Base-by-base conservation (phyloP, 345 rosid genomes). In the Euphorbia pulcherrima region DNA sequence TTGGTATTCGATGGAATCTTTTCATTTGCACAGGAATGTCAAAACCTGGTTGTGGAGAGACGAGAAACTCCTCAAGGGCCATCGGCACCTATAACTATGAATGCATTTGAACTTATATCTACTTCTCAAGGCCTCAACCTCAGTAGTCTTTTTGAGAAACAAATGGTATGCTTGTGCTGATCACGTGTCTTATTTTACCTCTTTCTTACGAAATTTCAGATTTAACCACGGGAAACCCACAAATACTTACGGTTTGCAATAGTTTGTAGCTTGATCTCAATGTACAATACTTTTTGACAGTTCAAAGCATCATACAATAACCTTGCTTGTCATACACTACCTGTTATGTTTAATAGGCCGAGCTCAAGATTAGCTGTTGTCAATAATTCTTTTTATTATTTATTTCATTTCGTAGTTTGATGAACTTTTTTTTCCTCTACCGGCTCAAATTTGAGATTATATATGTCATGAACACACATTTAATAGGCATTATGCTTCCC, bases 111-210 rank as follows among this genome's bases (percentile, higher is more conserved):
- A 83, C 95, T 95, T 68, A 95, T 95, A 72, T 87, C 97, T 40
- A 88, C 90, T 18, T 95, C 97, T 27, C 99, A 86, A 78, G 96
- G 99, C 74, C 97, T 95, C 75, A 95, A 95, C 84, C 97, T 95
- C 44, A 73, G 97, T 72, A 74, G 84, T 57, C 92, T 95, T 62
- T 95, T 95, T 67, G 97, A 95, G 83, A 95, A 95, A 82, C 92
- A 88, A 85, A 88, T 88, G 97, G 99, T 89, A 83, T 53, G 79
- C 65, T 46, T 41, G 4, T 23, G 50, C 33, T 48, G 9, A 16
- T n/a, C 53, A 11, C 10, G 46, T 27, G 21, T 18, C 23, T 35
- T 11, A 4, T n/a, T 20, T 40, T 21, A 5, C 23, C 21, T 20
- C n/a, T 27, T 56, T 27, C 17, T 58, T 59, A 5, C 33, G 12